Evolutionary conservation across 495 filamentous ascomycete species (phyloP), one percentile per base, ranked within the genome.

Genomic region (Xylaria curta): DNA sequence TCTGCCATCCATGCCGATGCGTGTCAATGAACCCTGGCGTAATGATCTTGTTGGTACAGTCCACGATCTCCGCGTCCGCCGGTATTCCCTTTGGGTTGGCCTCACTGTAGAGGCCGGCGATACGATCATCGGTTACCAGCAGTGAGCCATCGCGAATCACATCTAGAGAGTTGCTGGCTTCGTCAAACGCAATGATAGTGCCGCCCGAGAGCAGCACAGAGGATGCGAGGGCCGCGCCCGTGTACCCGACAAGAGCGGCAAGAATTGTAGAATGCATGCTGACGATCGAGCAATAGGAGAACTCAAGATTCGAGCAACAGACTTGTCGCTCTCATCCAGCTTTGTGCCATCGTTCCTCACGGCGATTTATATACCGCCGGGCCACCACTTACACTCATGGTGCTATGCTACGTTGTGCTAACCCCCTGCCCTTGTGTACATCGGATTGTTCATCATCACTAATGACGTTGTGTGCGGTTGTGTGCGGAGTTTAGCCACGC

Each of bases 1-100:
- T 87, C 76, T 90, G 87, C 87, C 86, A 91, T 10, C 87, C 77
- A 79, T 90, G 88, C 33, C 86, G 84, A 71, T 90, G 88, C 0
- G 88, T 90, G 71, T 89, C 87, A 51, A 90, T 77, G 75, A 90
- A 90, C 0, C 88, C 88, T 2, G 89, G 88, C 0, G 83, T 83
- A 38, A 90, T 78, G 42, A 90, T 88, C 76, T 88, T 88, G 71
- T 82, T 79, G 0, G 81, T 85, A 60, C 83, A 87, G 73, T 89
- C 85, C 19, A 91, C 81, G 42, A 85, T 66, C 60, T 83, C 77
- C 3, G 66, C 66, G 21, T 58, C 73, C 8, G 67, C 46, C 15
- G 77, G 77, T 2, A 77, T 26, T 13, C 65, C 38, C 12, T 28
- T 64, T 0, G 77, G 77, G n/a, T n/a, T 69, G 9, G 73, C 58